Evolutionary conservation across 129 eudicot genomes (phyloP).

Genomic region (Arctium lappa): DNA sequence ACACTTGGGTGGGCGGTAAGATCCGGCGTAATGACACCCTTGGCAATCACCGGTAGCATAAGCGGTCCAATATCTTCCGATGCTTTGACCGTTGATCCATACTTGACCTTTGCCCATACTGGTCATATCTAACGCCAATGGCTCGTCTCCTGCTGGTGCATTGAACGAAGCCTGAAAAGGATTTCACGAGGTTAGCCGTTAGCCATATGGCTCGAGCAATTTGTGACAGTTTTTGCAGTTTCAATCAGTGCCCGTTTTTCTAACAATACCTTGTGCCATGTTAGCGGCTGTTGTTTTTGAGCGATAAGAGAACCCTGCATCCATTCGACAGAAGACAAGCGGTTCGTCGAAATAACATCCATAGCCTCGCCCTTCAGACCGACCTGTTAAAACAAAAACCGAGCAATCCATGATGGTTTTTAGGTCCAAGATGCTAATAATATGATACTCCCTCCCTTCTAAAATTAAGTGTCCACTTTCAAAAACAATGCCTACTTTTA

Average conservation of each 20-base stretch:
- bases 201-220: neutral
- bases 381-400: constrained; percentile 27
- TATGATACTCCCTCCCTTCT: no score
- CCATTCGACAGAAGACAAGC: constrained; percentile 58
- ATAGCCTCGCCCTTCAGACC: constrained; percentile 65
- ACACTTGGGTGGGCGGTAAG: constrained; percentile 72
- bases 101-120: constrained; percentile 99
- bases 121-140: constrained; percentile 76
- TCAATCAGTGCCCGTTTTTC: neutral
- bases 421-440: neutral
- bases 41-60: constrained; percentile 67
- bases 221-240: neutral
- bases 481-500: no score
- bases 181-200: neutral
- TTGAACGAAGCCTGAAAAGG: constrained; percentile 52
- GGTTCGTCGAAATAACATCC: constrained; percentile 36
- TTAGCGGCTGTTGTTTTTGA: constrained; percentile 62
- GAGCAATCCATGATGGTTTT: neutral
- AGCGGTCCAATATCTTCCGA: constrained; percentile 93
- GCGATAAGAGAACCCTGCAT: constrained; percentile 47
- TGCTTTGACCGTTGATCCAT: constrained; percentile 89
- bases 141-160: constrained; percentile 65
- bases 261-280: constrained; percentile 66
- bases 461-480: no score
- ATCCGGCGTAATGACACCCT: constrained; percentile 66